Percentiles rank a stretch among this genome's conserved stretches.
Conservation (phyloP, 306 rosid genomes). For the Vachellia pachyceras region DNA sequence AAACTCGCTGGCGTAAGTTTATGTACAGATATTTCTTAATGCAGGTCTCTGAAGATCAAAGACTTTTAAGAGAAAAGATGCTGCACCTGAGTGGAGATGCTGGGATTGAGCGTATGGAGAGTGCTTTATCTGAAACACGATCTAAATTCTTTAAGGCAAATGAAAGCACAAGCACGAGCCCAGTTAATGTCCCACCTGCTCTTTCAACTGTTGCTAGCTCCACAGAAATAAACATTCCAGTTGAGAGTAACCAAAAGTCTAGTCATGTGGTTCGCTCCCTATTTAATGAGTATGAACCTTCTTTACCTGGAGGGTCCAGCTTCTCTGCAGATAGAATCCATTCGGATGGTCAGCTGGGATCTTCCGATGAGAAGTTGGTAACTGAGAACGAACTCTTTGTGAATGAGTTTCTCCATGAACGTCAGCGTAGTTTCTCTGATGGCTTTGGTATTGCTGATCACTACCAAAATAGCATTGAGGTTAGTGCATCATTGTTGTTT, state of each 20-base stretch:
- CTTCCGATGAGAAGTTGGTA: constrained; percentile 51
- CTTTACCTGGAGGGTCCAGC: constrained; percentile 37
- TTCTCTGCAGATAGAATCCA: constrained; percentile 45
- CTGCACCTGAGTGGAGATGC: constrained; percentile 86
- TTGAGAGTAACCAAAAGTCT: constrained; percentile 43
- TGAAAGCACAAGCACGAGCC: constrained; percentile 60
- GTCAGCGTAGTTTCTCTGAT: constrained; percentile 52
- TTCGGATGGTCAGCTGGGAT: constrained; percentile 49
- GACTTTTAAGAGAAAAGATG: constrained; percentile 84
- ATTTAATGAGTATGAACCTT: constrained; percentile 61
- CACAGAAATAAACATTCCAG: constrained; percentile 46
- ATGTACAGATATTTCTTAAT: neutral
- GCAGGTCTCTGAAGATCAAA: constrained; percentile 87
- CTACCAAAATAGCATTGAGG: constrained; percentile 68
- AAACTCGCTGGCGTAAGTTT: neutral
- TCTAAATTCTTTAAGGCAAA: constrained; percentile 62
- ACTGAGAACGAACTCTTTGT: constrained; percentile 78
- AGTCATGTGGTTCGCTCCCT: constrained; percentile 75
- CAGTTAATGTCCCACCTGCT: constrained; percentile 37
- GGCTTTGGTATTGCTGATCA: constrained; percentile 51
- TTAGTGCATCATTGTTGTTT: constrained; percentile 42
- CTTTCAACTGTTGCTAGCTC: constrained; percentile 45
- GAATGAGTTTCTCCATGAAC: constrained; percentile 82
- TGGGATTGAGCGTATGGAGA: constrained; percentile 86
- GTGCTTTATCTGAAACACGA: constrained; percentile 86